phyloP scores from a whole-genome alignment of 2,329 filamentous ascomycete genomes.

The Epichloe gansuensis region DNA sequence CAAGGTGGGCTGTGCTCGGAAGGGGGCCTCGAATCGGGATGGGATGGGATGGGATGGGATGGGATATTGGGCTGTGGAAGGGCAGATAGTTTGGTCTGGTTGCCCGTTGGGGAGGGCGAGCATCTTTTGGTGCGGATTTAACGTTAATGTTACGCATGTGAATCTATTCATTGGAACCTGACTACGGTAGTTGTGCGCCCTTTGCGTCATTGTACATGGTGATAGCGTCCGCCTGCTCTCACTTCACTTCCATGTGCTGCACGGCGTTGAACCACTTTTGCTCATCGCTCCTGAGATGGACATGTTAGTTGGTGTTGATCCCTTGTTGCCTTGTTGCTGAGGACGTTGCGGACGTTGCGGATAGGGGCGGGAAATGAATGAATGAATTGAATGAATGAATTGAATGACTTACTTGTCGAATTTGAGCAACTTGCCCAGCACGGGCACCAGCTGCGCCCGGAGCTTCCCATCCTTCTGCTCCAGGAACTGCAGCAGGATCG shows the following conservation, averaged over 20 bases:
- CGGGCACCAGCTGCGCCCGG: slow-evolving; percentile 64
- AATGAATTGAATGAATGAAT: not conserved
- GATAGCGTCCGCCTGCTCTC: not conserved
- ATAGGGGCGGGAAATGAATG: not conserved
- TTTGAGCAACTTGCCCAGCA: slow-evolving; percentile 61
- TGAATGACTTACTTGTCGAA: slow-evolving; percentile 56
- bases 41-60: too few species aligned
- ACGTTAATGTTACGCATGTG: too few species aligned
- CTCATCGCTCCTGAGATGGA: slow-evolving; percentile 46
- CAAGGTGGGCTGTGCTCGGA: not conserved
- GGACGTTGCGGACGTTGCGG: too few species aligned
- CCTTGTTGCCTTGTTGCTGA: too few species aligned
- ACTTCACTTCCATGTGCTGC: slow-evolving; percentile 32
- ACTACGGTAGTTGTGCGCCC: too few species aligned
- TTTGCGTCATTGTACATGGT: too few species aligned
- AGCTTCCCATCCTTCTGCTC: slow-evolving; percentile 70
- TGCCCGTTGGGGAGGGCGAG: too few species aligned
- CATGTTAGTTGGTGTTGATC: not conserved
- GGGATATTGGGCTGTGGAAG: too few species aligned
- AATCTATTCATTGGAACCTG: too few species aligned
- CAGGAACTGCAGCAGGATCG: slow-evolving; percentile 68
- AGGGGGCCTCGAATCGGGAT: too few species aligned
- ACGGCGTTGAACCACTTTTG: slow-evolving; percentile 79
- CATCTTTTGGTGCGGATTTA: too few species aligned
- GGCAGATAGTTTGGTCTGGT: too few species aligned